Base-by-base conservation (phyloP, 2,329 filamentous ascomycete genomes). In the Berkeleyomyces basicola region DNA sequence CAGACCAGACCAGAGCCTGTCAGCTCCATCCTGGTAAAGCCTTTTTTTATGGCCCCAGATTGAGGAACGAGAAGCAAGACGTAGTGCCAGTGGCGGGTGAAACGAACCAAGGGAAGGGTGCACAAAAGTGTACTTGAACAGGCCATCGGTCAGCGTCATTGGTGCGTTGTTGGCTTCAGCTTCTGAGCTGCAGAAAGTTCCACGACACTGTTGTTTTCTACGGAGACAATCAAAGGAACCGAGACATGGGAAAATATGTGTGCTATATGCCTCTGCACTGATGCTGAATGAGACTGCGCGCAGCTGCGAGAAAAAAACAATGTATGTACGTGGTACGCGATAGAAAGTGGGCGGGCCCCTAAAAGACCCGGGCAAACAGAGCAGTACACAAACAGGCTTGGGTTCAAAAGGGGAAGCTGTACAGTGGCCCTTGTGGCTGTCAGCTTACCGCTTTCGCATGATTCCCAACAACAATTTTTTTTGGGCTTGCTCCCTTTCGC, bases 401-500 rank as follows among this genome's bases (percentile, higher is more conserved):
- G 23, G 23, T 36, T 53, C 23, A 10, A 53, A 6, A 14, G 10
- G 9, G 33, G n/a, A 51, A 6, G 33, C 39, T 55, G 51, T 14
- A 39, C 51, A 37, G 11, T 37, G 2, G 23, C 40, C 47, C 42
- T 58, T 58, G 49, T 55, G 51, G 16, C 33, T 55, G 51, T 55
- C 31, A 55, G 51, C 51, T 55, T 55, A 55, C 51, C n/a, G 51
- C 51, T 55, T 39, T 55, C 7, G 33, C n/a, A 37, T 39, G 33
- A 39, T 55, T 55, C 51, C 51, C 51, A 55, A 55, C 51, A 55
- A 55, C 33, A 53, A 31, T 39, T 62, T 63, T 62, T 63, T 62
- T 36, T 46, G 49, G 33, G 31, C 31, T 16, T 55, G 33, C 33
- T 55, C 51, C 51, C 33, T 55, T 37, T 23, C 23, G 23, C 23